phyloP scores from a whole-genome alignment of 2,329 filamentous ascomycete species.

The Arthroderma uncinatum region DNA sequence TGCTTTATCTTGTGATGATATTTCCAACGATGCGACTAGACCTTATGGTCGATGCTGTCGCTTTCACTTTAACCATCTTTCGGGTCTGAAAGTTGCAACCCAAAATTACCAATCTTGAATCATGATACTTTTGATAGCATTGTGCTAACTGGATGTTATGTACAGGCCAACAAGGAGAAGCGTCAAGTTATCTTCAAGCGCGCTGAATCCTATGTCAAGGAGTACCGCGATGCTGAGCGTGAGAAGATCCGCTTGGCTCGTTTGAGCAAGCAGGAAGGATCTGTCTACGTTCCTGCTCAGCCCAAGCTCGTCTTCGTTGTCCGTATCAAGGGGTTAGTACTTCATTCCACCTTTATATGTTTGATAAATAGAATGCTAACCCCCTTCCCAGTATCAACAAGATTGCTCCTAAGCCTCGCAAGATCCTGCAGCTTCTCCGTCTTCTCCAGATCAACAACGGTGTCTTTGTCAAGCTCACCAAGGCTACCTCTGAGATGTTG shows the following conservation, averaged over 20 bases:
- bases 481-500: slow-evolving; percentile 94
- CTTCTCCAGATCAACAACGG: slow-evolving; percentile 99
- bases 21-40: slow-evolving; percentile 86
- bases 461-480: slow-evolving; percentile 94
- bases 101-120: slow-evolving; percentile 18
- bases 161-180: slow-evolving; percentile 96
- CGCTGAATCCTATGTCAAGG: slow-evolving; percentile 98
- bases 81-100: slow-evolving; percentile 58
- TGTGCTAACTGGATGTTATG: slow-evolving; percentile 5
- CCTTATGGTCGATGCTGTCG: slow-evolving; percentile 88
- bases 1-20: slow-evolving; percentile 62
- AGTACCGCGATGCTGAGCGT: slow-evolving; percentile 96
- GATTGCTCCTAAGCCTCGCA: slow-evolving; percentile 99
- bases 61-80: slow-evolving; percentile 37
- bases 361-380: background rate
- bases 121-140: background rate
- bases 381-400: slow-evolving; percentile 92
- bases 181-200: slow-evolving; percentile 98
- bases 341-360: background rate
- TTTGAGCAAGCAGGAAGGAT: slow-evolving; percentile 80
- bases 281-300: slow-evolving; percentile 90
- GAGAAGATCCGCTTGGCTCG: slow-evolving; percentile 94
- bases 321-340: slow-evolving; percentile 85
- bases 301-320: slow-evolving; percentile 94
- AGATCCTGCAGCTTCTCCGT: slow-evolving; percentile 98